These are phyloP conservation scores for Marasmius tenuissimus DNA, from an alignment of 1,284 basidiomycete species.

Conservation along the genomic window DNA sequence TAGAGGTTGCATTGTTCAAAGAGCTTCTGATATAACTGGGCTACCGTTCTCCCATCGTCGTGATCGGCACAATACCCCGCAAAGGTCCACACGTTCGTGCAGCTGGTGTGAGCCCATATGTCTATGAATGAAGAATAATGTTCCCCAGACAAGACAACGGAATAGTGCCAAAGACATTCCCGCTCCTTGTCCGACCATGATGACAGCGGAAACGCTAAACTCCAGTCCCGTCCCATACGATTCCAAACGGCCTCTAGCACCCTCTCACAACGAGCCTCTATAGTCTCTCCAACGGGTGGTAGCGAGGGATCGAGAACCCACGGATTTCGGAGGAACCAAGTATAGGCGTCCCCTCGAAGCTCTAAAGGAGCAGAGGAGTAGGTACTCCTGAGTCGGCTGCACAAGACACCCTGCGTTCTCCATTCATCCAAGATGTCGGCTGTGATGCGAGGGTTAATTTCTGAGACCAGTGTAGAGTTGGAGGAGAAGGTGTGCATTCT, in stretches of 20 bases:
- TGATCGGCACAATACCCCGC: conserved; percentile 32
- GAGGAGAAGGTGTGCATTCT: conserved; percentile 21
- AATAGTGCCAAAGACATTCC: conserved; percentile 16
- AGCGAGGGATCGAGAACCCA: conserved; percentile 24
- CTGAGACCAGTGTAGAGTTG: conserved; percentile 31
- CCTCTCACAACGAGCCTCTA: background rate
- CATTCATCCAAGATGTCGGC: conserved; percentile 31
- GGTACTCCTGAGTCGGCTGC: conserved; percentile 29
- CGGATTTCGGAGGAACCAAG: conserved; percentile 35
- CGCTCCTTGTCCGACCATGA: conserved; percentile 11
- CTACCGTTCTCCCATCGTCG: conserved; percentile 17
- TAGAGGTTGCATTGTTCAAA: conserved; percentile 29
- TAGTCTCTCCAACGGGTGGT: background rate
- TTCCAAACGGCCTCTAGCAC: background rate
- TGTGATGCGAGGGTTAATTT: conserved; percentile 16
- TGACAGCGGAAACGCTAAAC: background rate
- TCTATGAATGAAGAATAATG: conserved; percentile 16
- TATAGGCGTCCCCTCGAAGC: conserved; percentile 25
- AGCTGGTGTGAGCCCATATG: conserved; percentile 12
- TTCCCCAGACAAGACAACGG: conserved; percentile 6
- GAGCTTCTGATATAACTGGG: conserved; percentile 22
- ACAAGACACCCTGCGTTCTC: conserved; percentile 28
- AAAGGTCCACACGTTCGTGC: too few species aligned
- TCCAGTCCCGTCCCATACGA: background rate
- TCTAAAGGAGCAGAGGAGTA: conserved; percentile 23